Evolutionary conservation across 78 protist species (phyloP), one percentile per base, ranked within the genome.

Genomic region (Tieghemostelium lacteum): DNA sequence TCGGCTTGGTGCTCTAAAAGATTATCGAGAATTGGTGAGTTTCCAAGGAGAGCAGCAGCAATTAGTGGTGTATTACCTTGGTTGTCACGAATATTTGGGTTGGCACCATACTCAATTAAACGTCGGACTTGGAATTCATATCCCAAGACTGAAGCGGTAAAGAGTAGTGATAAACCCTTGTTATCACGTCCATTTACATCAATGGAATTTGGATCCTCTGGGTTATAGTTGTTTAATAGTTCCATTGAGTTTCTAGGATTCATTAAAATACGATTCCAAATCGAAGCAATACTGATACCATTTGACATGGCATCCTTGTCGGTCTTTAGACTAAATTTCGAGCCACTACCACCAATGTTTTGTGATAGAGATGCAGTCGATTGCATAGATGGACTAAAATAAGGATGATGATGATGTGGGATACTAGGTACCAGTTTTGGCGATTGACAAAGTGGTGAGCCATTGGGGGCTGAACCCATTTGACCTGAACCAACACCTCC

Each of bases 11-110:
- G 52, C 36, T 54, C 66, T 2, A 83, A 22, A 28, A 83, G 33
- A 24, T 55, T 62, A 28, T 66, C 76, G 8, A 69, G 78, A 42
- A 69, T 83, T 33, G 52, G 69, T 22, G 31, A 33, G 34, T 69
- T 83, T 24, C 91, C 91, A 42, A 83, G 37, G 2, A 58, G 37
- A 8, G 91, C 66, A 0, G 91, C 91, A 26, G 91, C 91, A 40
- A 83, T 73, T 8, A 83, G 26, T 50, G 91, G 91, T n/a, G 91
- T 83, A 33, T 83, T 83, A 1, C 91, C 91, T 39, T 66, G 72
- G 24, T 69, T 83, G 33, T 83, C 91, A 39, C 63, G 61, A 7
- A 83, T 83, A 19, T 83, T 83, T 83, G 91, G 78, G 58, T 83
- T 60, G 63, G 91, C 91, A 60, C 91, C 91, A 69, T 70, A 63